Evolutionary conservation across 108 stramenopile species (phyloP), one percentile per base, ranked within the genome.

Genomic region (Nannochloropsis gaditana): DNA sequence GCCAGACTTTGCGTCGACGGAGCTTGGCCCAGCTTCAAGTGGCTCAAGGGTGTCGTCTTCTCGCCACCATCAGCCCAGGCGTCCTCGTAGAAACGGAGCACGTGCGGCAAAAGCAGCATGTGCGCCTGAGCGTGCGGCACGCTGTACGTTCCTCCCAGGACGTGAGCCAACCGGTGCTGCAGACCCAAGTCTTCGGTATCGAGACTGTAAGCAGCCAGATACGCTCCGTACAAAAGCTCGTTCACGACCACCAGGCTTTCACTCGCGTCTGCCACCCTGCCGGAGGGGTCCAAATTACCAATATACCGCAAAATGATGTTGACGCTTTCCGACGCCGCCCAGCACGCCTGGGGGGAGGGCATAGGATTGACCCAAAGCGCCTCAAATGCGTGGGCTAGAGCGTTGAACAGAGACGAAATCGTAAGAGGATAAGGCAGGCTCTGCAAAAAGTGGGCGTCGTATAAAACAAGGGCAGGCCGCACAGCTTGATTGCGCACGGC

Each of bases 91-190:
- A 73, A 73, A n/a, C 8, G 59, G 8, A 73, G 15, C 19, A 73
- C 59, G n/a, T 73, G 59, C 59, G 59, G 59, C n/a, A 73, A 73
- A 73, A 73, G 59, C 59, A 73, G 59, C 59, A 73, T 73, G n/a
- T 73, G 59, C 15, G 59, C 6, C 59, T 73, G 19, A n/a, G 59
- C 59, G 59, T 73, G 59, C 15, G 59, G 59, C 59, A 73, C 15
- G 59, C n/a, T 73, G 59, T 73, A 73, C 59, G 59, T 73, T n/a
- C 59, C 59, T 6, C 4, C 8, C 59, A 73, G n/a, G 59, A 73
- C 59, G 59, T 73, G 59, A n/a, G 59, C 59, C 19, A 73, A n/a
- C n/a, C 8, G 59, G n/a, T 73, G 59, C n/a, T 73, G 59, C 59
- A 73, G 59, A 15, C 59, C 59, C 15, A 73, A n/a, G 59, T 6